Base-by-base conservation (phyloP, 2,329 filamentous ascomycete genomes). In the Fusarium papillatum region DNA sequence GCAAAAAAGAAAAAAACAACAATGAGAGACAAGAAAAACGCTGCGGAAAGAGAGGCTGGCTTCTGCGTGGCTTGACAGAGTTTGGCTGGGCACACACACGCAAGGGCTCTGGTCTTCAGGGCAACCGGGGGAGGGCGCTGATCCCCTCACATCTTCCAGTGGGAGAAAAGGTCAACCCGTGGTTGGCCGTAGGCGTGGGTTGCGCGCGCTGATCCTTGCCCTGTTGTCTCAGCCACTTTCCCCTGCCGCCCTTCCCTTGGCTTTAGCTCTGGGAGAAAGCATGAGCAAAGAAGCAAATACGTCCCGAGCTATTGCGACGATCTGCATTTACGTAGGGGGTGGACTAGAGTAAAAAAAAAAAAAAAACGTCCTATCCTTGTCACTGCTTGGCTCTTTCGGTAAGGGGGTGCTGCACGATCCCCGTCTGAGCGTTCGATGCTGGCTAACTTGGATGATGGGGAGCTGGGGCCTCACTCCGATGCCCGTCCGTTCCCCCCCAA, bases 171-270 rank as follows among this genome's bases (percentile, higher is more conserved):
- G 38, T n/a, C 34, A 36, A 29, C 63, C 16, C 34, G 63, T 59
- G 38, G 60, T 71, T 69, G 65, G 65, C n/a, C 26, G 46, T 16
- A 36, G 22, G 41, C 26, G 3, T 26, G 29, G 71, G 43, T 38
- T 19, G 36, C 7, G 50, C 60, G 34, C 39, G 73, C 31, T 59
- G 63, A 75, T 76, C 67, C 29, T 64, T 76, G 60, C 73, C 39
- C 29, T 70, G 22, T 8, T 60, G 64, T 61, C 53, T 66, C 64
- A 66, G 64, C 64, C 64, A 59, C 48, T 31, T 39, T 41, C 22
- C 59, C 36, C 17, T 36, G 39, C 61, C 43, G 24, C 65, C 75
- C 75, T 77, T 77, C 65, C 75, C 75, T 77, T 77, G 70, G 66
- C 31, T 34, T 11, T 34, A 34, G 60, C 50, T 41, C n/a, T 26